phyloP scores from a whole-genome alignment of 176 grass and related monocot genomes.

The Thinopyrum elongatum region DNA sequence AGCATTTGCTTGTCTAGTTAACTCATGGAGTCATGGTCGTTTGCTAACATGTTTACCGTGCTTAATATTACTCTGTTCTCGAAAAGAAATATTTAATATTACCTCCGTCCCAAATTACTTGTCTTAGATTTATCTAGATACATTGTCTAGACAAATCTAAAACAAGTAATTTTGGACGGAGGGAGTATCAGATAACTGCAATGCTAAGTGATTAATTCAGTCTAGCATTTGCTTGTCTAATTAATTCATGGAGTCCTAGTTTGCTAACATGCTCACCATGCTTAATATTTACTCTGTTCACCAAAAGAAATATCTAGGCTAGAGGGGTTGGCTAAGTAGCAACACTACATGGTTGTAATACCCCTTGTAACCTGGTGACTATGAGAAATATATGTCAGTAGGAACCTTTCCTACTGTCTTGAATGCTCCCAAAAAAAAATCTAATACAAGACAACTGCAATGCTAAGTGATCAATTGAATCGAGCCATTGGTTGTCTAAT shows the following conservation, averaged over 20 bases:
- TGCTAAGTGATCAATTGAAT: background rate
- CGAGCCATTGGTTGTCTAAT: background rate
- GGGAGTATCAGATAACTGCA: background rate
- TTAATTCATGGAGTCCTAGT: background rate
- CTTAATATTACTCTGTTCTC: background rate
- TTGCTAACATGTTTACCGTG: background rate
- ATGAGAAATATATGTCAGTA: too few relatives aligned
- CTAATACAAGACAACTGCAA: background rate
- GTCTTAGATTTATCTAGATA: too few relatives aligned
- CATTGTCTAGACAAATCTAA: too few relatives aligned
- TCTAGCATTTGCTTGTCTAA: background rate
- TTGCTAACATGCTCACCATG: background rate
- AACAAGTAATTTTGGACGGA: too few relatives aligned
- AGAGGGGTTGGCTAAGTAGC: too few relatives aligned
- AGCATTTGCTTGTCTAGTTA: background rate
- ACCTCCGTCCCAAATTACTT: too few relatives aligned
- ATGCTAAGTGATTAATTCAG: background rate
- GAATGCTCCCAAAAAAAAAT: background rate
- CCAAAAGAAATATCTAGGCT: background rate
- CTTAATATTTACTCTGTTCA: conserved; percentile 9
- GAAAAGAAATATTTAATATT: too few relatives aligned
- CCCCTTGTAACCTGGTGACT: too few relatives aligned
- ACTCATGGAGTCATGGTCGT: background rate
- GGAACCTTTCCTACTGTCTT: too few relatives aligned
- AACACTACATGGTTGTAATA: too few relatives aligned